A percentile compares a stretch with the other conserved stretches of the same genome.
phyloP scores from a whole-genome alignment of 176 grass and related monocot genomes.

The Pharus latifolius region DNA sequence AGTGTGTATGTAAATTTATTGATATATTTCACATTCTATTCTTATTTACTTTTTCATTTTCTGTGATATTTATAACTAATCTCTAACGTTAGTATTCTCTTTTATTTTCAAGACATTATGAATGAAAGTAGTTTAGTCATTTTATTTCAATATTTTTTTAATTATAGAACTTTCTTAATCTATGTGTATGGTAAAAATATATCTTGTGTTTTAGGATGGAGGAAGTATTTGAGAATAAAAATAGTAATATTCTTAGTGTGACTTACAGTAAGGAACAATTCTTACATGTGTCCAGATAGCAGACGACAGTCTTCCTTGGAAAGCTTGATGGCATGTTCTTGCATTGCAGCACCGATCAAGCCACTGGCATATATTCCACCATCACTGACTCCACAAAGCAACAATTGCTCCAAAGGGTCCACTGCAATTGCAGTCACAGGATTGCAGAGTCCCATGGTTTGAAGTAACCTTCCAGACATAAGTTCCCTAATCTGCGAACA shows the following conservation, averaged over 20 bases:
- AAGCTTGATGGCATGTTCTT: not conserved
- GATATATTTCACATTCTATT: no score
- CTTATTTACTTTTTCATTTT: no score
- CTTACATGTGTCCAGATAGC: slow-evolving; percentile 21
- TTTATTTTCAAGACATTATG: no score
- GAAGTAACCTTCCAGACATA: slow-evolving; percentile 6
- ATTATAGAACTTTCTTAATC: no score
- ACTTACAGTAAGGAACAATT: not conserved
- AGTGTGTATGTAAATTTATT: no score
- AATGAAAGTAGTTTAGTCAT: no score
- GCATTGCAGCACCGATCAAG: not conserved
- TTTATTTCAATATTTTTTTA: no score
- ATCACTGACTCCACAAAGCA: slow-evolving; percentile 16
- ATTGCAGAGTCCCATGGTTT: not conserved
- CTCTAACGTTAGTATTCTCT: no score
- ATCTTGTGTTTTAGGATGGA: no score
- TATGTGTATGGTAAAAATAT: no score
- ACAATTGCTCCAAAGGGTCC: slow-evolving; percentile 12
- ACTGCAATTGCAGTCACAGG: not conserved
- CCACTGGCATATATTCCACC: not conserved
- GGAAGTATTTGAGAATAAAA: no score
- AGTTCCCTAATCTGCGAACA: slow-evolving; percentile 9
- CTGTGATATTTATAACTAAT: no score
- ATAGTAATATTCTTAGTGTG: not conserved
- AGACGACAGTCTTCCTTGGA: slow-evolving; percentile 6